phyloP scores from a whole-genome alignment of 257 asterid genomes.

The Cruciata laevipes region DNA sequence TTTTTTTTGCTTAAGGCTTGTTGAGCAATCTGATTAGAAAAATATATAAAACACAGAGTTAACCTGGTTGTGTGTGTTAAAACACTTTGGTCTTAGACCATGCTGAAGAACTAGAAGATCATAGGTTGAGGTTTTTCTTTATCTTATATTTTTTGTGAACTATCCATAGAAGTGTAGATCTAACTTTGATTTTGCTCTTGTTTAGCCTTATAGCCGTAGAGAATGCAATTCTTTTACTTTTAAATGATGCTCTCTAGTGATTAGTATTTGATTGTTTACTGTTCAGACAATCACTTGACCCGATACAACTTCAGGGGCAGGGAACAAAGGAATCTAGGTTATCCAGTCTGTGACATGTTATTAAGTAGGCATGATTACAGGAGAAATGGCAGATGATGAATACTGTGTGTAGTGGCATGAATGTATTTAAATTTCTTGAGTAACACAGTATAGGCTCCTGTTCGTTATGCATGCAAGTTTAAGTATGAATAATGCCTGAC shows the following conservation, averaged over 20 bases:
- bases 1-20: neutral
- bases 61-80: neutral
- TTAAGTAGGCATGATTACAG: neutral
- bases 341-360: neutral
- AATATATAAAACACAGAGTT: neutral
- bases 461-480: neutral
- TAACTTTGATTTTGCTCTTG: neutral
- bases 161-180: neutral
- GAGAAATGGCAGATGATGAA: neutral
- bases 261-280: neutral
- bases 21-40: neutral
- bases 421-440: neutral
- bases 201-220: neutral
- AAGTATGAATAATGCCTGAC: neutral
- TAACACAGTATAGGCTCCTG: neutral
- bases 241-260: neutral
- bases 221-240: neutral
- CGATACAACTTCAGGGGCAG: too few relatives aligned
- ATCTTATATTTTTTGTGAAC: neutral
- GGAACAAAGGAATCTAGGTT: neutral
- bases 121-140: neutral
- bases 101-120: neutral
- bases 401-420: neutral
- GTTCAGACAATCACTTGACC: too few relatives aligned
- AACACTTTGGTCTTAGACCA: neutral